Percentiles rank a stretch among this genome's conserved stretches.
These are phyloP conservation scores for Gamarada debralockiae DNA, from an alignment of 495 filamentous ascomycete species.

Conservation along the genomic window DNA sequence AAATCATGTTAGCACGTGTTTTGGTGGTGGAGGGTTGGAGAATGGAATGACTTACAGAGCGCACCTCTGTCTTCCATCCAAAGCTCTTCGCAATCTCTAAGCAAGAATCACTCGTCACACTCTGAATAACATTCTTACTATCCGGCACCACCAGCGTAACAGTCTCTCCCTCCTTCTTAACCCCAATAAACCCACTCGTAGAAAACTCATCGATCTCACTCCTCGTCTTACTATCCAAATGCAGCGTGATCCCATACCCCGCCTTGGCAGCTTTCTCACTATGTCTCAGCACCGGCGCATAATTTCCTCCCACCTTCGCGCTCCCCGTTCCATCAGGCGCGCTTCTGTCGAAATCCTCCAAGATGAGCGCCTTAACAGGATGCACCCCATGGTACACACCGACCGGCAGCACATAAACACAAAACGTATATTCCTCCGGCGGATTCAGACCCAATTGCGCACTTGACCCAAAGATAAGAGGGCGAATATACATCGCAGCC, in stretches of 20 bases:
- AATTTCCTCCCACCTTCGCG: conserved; percentile 76
- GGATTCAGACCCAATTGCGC: conserved; percentile 78
- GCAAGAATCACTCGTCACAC: conserved; percentile 71
- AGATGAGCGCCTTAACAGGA: conserved; percentile 72
- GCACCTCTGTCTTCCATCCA: conserved; percentile 64
- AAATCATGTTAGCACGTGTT: background rate
- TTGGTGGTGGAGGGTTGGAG: background rate
- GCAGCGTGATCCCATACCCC: conserved; percentile 83
- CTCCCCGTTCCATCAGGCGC: conserved; percentile 70
- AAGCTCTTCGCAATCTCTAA: conserved; percentile 61
- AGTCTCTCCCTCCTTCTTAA: conserved; percentile 51
- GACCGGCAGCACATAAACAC: conserved; percentile 78
- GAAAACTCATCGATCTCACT: conserved; percentile 87
- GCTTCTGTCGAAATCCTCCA: conserved; percentile 73
- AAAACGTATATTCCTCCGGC: conserved; percentile 85
- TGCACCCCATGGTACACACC: conserved; percentile 87
- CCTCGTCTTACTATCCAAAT: conserved; percentile 76
- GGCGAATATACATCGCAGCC: conserved; percentile 85
- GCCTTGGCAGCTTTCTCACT: conserved; percentile 68
- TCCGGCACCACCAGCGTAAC: conserved; percentile 75
- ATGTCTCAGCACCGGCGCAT: conserved; percentile 77
- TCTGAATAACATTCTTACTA: conserved; percentile 76
- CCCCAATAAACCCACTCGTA: conserved; percentile 81
- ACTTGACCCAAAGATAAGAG: conserved; percentile 76
- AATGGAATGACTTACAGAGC: conserved; percentile 39